Evolutionary conservation across 1,284 basidiomycete genomes (phyloP).

Genomic region (Irpex sp.): DNA sequence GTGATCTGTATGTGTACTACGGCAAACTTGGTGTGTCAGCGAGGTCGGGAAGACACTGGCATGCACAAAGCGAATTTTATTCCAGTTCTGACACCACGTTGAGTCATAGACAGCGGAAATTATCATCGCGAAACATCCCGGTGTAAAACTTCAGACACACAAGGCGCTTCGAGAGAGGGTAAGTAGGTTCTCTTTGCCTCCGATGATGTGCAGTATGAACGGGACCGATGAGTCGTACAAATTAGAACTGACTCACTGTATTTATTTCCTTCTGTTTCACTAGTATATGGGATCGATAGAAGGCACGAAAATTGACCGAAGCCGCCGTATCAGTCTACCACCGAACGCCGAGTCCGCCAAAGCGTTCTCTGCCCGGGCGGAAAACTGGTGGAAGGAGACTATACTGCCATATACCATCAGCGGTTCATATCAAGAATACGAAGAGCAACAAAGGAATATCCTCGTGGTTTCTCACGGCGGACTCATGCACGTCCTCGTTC

Average conservation of each 20-base stretch:
- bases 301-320: conserved; percentile 34
- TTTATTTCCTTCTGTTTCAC: not conserved
- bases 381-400: conserved; percentile 56
- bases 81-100: too few species aligned
- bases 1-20: not conserved
- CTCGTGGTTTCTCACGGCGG: conserved; percentile 68
- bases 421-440: conserved; percentile 5
- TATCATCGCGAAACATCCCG: conserved; percentile 53
- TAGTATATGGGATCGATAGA: conserved; percentile 67
- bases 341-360: conserved; percentile 30
- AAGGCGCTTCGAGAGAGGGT: conserved; percentile 63
- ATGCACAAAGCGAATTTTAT: too few species aligned
- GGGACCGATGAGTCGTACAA: not conserved
- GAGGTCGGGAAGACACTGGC: not conserved
- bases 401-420: conserved; percentile 30
- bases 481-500: conserved; percentile 51
- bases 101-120: conserved; percentile 55
- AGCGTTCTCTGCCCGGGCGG: conserved; percentile 43
- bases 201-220: not conserved
- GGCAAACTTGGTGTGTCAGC: not conserved
- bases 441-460: conserved; percentile 35
- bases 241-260: not conserved
- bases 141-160: conserved; percentile 38
- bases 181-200: conserved; percentile 17
- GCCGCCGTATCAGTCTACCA: conserved; percentile 18